Base-by-base conservation (phyloP, 164 flowering plant genomes). In the Nymphaea colorata region DNA sequence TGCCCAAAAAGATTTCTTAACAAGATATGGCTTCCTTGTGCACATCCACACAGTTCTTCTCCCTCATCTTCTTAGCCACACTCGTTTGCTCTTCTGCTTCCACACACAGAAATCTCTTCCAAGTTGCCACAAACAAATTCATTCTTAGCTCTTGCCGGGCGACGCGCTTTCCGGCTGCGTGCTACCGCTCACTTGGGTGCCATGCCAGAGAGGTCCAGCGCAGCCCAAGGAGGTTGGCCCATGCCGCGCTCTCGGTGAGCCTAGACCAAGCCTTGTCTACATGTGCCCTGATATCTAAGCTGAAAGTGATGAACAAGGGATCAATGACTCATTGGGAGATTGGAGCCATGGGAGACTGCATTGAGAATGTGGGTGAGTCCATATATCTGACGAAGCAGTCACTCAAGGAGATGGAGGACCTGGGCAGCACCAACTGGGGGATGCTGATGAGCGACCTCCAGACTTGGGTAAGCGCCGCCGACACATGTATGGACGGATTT, bases 401-500 rank as follows among this genome's bases (percentile, higher is more conserved):
- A 0, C 43, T 83, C 3, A 74, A 43, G 10, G 88, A 88, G 77
- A 84, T 87, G 86, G 74, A 60, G 36, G 69, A 67, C 3, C 51
- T 79, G 7, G 67, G 43, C 3, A 76, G 75, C 2, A 43, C 73
- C 1, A 51, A 82, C 15, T 80, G 77, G 41, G 75, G 44, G 65
- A 3, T 71, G 36, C 55, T 66, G 41, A 45, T 45, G 51, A 45
- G 8, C 51, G 51, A 45, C 8, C 68, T 87, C 15, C 81, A 82
- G 67, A 87, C 96, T 8, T 87, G 90, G 90, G 85, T 87, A 36
- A 89, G 96, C 71, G 90, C 96, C 3, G 90, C 90, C 7, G 80
- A 65, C 66, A 86, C 90, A 0, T 89, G 92, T 74, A 70, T 65
- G 44, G 90, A 87, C 4, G 96, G 91, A 44, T 87, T 90, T 42